Evolutionary conservation across 768 basidiomycete species (phyloP), one percentile per base, ranked within the genome.

Genomic region (Xerocomus potaroensis): DNA sequence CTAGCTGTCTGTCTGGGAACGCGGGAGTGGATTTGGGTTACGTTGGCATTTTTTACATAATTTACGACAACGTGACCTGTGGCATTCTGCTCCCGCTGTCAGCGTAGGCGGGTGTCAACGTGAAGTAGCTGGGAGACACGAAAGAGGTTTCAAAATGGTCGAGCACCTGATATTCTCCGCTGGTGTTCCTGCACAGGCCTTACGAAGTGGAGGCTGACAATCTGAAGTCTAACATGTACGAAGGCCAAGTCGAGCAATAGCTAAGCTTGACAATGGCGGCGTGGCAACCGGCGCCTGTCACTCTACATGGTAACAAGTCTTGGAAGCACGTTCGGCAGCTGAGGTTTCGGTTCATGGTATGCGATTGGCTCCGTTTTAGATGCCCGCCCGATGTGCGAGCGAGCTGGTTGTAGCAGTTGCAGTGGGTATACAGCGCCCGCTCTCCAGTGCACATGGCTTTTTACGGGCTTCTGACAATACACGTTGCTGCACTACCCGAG

Each of bases 221-320:
- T n/a, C n/a, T n/a, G n/a, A n/a, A n/a, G n/a, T n/a, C n/a, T n/a
- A n/a, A n/a, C n/a, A n/a, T n/a, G n/a, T n/a, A n/a, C n/a, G n/a
- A n/a, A n/a, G n/a, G n/a, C n/a, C n/a, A n/a, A n/a, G n/a, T n/a
- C n/a, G n/a, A n/a, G n/a, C n/a, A n/a, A n/a, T n/a, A n/a, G n/a
- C n/a, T n/a, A n/a, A n/a, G n/a, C n/a, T n/a, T n/a, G n/a, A n/a
- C n/a, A n/a, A 24, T 23, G 23, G 24, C 43, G 24, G 21, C 43
- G 7, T 44, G 26, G 24, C 26, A 44, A 36, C 43, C n/a, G n/a
- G n/a, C 19, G 33, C 43, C 27, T 35, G 43, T 43, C 43, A 35
- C 5, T n/a, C n/a, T n/a, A n/a, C n/a, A n/a, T 24, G 22, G 14
- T 37, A 21, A 22, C 21, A 37, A 6, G 11, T 8, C 32, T 12